phyloP scores from a whole-genome alignment of 768 basidiomycete genomes.

The Austroboletus festivus region DNA sequence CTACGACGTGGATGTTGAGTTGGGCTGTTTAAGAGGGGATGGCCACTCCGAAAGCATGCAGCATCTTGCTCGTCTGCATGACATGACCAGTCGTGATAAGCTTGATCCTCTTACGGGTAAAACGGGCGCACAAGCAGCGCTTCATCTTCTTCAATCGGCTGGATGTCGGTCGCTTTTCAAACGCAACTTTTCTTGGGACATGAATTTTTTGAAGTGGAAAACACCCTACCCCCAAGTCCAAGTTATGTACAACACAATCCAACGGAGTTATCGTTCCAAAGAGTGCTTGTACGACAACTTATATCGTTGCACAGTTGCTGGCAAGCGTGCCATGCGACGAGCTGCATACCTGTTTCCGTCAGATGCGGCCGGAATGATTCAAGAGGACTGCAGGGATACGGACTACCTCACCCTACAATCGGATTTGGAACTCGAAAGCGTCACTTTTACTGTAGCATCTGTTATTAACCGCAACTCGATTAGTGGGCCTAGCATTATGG shows the following conservation, averaged over 20 bases:
- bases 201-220: neutral
- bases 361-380: neutral
- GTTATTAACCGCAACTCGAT: neutral
- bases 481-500: neutral
- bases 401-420: neutral
- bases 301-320: neutral
- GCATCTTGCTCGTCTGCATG: too few species aligned
- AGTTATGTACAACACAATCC: neutral
- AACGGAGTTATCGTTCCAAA: neutral
- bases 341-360: neutral
- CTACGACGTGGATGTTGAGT: neutral
- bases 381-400: neutral
- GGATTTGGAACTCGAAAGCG: neutral
- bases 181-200: neutral
- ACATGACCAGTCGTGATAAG: too few species aligned
- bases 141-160: slow-evolving; percentile 25
- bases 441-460: slow-evolving; percentile 1
- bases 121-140: slow-evolving; percentile 36
- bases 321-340: neutral
- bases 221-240: neutral
- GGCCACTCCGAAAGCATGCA: too few species aligned
- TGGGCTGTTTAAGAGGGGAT: neutral
- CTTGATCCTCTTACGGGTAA: too few species aligned
- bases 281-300: too few species aligned
- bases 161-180: slow-evolving; percentile 36